Base-by-base conservation (phyloP, 2,329 filamentous ascomycete species). In the Cladosporium sp. region DNA sequence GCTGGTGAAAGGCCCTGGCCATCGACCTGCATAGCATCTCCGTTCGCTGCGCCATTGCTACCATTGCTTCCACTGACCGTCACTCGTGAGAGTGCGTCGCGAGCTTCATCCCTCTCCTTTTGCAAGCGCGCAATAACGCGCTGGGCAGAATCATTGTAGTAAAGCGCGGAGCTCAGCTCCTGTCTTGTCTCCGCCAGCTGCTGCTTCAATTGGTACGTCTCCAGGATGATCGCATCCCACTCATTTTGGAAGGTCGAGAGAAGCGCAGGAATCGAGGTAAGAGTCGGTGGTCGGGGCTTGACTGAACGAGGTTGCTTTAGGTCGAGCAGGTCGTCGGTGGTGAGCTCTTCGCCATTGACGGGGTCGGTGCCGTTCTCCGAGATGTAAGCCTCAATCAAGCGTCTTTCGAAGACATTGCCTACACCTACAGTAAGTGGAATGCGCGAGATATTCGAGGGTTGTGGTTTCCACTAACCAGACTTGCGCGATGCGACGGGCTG, bases 91-190 rank as follows among this genome's bases (percentile, higher is more conserved):
- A 99, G 82, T 15, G 95, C 92, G 79, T 95, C 91, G 70, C 94
- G 86, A 55, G 95, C 93, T 78, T 98, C 93, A 74, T 99, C 93
- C 69, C 95, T 84, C 83, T 99, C 95, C 77, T 87, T 90, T n/a
- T 91, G 91, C 77, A 99, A 78, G 58, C 94, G 88, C 70, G 93
- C 93, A 80, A 99, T 97, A 59, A 99, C 95, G 69, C 95, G 87
- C 59, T 96, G 89, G n/a, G 95, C 95, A 2, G 95, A 94, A 83
- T 99, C 95, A 74, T 98, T 92, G 80, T 98, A 94, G 80, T 99
- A 99, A 28, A 99, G 85, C 0, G 95, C 92, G 1, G 92, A 95
- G 65, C 92, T 92, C 65, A 99, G 87, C 82, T 99, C 95, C 80
- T 97, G 93, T 71, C 94, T 86, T 51, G 93, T 96, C 77, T 96